A percentile compares a stretch with the other conserved stretches of the same genome.
Evolutionary conservation across 1,284 basidiomycete genomes (phyloP).

Genomic region (Gomphus bonarii): DNA sequence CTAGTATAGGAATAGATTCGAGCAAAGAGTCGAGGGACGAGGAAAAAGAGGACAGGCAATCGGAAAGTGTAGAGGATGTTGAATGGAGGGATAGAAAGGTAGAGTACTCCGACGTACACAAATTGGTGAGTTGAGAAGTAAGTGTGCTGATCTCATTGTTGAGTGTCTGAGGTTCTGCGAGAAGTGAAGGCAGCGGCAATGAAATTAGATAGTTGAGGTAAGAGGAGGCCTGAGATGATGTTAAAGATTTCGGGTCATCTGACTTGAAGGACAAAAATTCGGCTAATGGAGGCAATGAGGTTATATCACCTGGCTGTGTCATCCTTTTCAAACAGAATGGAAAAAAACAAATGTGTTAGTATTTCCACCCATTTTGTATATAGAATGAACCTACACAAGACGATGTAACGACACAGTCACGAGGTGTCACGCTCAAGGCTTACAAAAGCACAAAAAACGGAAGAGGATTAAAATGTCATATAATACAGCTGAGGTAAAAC

Average conservation of each 20-base stretch:
- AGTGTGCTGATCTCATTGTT: constrained; percentile 75
- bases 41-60: constrained; percentile 54
- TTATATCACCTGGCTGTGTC: neutral
- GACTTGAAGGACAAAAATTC: constrained; percentile 3
- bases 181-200: constrained; percentile 53
- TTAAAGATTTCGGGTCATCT: neutral
- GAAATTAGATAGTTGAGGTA: constrained; percentile 60
- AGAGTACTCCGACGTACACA: constrained; percentile 82
- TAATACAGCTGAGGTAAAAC: too few species aligned
- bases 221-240: constrained; percentile 7
- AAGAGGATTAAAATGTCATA: too few species aligned
- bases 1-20: constrained; percentile 59
- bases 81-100: constrained; percentile 79
- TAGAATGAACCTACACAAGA: too few species aligned
- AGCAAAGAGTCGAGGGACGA: constrained; percentile 60
- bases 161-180: constrained; percentile 61
- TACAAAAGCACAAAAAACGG: too few species aligned
- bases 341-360: neutral
- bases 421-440: too few species aligned
- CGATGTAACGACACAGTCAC: too few species aligned
- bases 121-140: constrained; percentile 76
- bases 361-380: too few species aligned
- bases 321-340: neutral
- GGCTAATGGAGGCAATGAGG: neutral
- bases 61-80: constrained; percentile 58